Evolutionary conservation across 106 monocot genomes (phyloP).

Genomic region (Acorus gramineus): DNA sequence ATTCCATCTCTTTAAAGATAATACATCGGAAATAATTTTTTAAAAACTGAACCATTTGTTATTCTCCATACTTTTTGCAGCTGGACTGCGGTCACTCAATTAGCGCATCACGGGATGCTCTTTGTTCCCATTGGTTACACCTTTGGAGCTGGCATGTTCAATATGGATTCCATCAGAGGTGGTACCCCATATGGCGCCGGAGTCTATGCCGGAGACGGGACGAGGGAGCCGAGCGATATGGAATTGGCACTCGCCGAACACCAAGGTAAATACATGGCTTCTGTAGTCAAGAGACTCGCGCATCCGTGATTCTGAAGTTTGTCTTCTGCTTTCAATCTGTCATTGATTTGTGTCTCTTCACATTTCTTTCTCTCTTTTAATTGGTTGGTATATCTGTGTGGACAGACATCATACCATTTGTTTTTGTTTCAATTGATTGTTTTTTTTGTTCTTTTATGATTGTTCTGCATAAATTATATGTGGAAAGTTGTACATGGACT

Average conservation of each 20-base stretch:
- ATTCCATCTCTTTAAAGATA: too few species aligned
- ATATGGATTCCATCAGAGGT: constrained; percentile 54
- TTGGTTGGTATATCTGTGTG: too few species aligned
- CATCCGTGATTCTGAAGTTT: constrained; percentile 1
- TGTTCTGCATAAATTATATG: too few species aligned
- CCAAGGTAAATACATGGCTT: constrained; percentile 76
- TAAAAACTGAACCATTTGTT: background rate
- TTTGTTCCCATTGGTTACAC: constrained; percentile 74
- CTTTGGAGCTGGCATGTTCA: constrained; percentile 66
- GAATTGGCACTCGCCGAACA: constrained; percentile 62
- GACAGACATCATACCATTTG: too few species aligned
- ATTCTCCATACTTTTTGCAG: constrained; percentile 14
- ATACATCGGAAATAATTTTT: too few species aligned
- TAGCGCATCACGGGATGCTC: constrained; percentile 69
- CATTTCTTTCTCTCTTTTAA: too few species aligned
- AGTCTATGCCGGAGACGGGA: constrained; percentile 54
- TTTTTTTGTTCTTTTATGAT: too few species aligned
- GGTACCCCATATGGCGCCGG: constrained; percentile 81
- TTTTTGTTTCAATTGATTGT: too few species aligned
- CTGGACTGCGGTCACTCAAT: constrained; percentile 73
- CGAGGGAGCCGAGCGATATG: constrained; percentile 28
- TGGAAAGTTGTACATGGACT: too few species aligned
- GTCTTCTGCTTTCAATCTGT: too few species aligned
- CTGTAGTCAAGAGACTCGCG: constrained; percentile 38
- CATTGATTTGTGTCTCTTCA: too few species aligned